A percentile compares a stretch with the other conserved stretches of the same genome.
phyloP scores from a whole-genome alignment of 2,329 filamentous ascomycete species.

The Aphanocladium album region DNA sequence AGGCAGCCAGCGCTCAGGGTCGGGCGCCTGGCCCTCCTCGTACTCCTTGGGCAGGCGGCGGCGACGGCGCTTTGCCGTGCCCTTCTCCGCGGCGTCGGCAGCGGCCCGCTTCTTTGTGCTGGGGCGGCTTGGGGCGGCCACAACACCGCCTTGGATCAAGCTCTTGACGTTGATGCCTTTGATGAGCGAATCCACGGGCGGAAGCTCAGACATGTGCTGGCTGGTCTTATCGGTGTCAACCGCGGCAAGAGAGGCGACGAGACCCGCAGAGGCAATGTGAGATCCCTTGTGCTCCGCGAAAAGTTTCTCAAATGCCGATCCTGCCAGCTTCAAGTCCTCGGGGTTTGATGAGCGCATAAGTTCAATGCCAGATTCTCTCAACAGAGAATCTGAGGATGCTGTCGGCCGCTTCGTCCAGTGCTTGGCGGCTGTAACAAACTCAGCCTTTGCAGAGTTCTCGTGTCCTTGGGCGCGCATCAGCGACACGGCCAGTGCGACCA shows the following conservation, averaged over 20 bases:
- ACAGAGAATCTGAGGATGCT: conserved; percentile 52
- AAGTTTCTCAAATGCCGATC: conserved; percentile 72
- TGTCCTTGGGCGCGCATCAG: conserved; percentile 75
- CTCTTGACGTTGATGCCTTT: conserved; percentile 54
- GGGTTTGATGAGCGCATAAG: conserved; percentile 69
- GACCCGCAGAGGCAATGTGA: conserved; percentile 67
- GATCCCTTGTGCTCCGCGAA: conserved; percentile 62
- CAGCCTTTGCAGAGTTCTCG: conserved; percentile 62
- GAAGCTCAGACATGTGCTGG: conserved; percentile 51
- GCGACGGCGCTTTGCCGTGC: conserved; percentile 53
- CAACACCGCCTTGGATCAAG: conserved; percentile 63
- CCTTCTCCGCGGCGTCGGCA: conserved; percentile 32
- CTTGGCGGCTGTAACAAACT: conserved; percentile 71
- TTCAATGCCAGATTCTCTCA: conserved; percentile 76
- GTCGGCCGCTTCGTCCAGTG: conserved; percentile 67
- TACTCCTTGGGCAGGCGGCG: conserved; percentile 66
- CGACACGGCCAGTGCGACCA: conserved; percentile 74
- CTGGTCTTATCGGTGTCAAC: conserved; percentile 52
- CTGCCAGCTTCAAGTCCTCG: conserved; percentile 65
- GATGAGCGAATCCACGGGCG: conserved; percentile 58
- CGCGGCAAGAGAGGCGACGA: conserved; percentile 76
- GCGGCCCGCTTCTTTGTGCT: conserved; percentile 44
- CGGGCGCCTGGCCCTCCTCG: conserved; percentile 72
- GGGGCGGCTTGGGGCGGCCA: conserved; percentile 34
- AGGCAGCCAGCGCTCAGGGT: conserved; percentile 91